Evolutionary conservation across 495 filamentous ascomycete genomes (phyloP).

Genomic region (Baudoinia panamericana): DNA sequence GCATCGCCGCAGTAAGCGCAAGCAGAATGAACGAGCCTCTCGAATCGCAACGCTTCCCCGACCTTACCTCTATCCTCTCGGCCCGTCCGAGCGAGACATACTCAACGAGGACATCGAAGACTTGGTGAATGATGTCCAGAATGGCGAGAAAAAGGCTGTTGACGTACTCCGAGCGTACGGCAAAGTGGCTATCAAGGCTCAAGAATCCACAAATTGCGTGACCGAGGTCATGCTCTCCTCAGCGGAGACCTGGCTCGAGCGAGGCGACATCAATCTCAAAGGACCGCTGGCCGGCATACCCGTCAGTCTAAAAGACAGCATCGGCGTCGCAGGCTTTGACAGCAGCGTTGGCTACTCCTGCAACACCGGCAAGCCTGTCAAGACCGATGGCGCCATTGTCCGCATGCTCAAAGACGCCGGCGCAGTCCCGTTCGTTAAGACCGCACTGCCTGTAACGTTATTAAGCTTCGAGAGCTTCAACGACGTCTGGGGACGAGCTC

Average conservation of each 20-base stretch:
- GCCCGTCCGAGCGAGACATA: slow-evolving; percentile 45
- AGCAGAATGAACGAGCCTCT: slow-evolving; percentile 58
- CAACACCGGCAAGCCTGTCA: slow-evolving; percentile 50
- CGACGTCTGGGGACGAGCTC: slow-evolving; percentile 68
- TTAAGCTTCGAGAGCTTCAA: slow-evolving; percentile 87
- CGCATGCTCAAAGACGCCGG: slow-evolving; percentile 79
- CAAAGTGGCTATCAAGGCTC: slow-evolving; percentile 74
- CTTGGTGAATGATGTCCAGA: slow-evolving; percentile 67
- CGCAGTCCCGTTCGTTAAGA: slow-evolving; percentile 94
- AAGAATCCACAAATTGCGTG: slow-evolving; percentile 77
- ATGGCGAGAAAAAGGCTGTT: slow-evolving; percentile 34
- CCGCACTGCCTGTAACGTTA: slow-evolving; percentile 81
- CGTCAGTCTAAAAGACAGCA: slow-evolving; percentile 75
- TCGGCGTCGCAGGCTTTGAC: slow-evolving; percentile 79
- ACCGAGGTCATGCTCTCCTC: slow-evolving; percentile 77
- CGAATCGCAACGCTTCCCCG: slow-evolving; percentile 54
- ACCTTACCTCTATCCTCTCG: slow-evolving; percentile 52
- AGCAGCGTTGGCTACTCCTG: slow-evolving; percentile 69
- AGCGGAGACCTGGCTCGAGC: slow-evolving; percentile 61
- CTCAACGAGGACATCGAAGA: slow-evolving; percentile 62
- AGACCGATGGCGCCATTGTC: slow-evolving; percentile 60
- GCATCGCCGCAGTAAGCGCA: slow-evolving; percentile 47
- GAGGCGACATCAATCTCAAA: slow-evolving; percentile 55
- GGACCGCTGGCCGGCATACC: slow-evolving; percentile 87
- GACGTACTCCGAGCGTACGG: slow-evolving; percentile 81